Base-by-base conservation (phyloP, 164 flowering plant genomes). In the Tetrastigma voinierianum region DNA sequence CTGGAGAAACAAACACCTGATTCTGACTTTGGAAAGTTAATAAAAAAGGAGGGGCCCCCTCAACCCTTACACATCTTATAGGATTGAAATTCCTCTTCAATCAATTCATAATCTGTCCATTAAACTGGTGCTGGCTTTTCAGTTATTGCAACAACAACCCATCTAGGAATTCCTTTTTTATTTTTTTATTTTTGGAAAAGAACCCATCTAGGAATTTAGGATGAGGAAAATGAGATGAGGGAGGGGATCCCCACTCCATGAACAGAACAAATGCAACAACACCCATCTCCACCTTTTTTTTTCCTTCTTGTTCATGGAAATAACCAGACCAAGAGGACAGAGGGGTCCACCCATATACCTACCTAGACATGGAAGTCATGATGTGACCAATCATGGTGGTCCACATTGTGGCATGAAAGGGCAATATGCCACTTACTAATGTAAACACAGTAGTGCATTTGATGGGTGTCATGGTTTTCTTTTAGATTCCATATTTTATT, bases 331-430 rank as follows among this genome's bases (percentile, higher is more conserved):
- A 32, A 32, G 18, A 5, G 40, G 5, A 7, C 40, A 32, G 40
- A 10, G 59, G 67, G 59, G 67, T 52, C 59, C 67, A 52, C 58
- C 32, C n/a, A n/a, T n/a, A 46, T 8, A 3, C n/a, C n/a, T n/a
- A 61, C 52, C 11, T 32, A 43, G 23, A 49, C 66, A 47, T 46
- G 3, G 19, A 24, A 61, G 15, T 21, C 24, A 2, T 20, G 46
- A 20, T 13, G 46, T 40, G 52, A 49, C 52, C 52, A 49, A 49
- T 52, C 21, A 16, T 23, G 18, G 18, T 19, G 56, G 56, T 10
- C 23, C 56, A 52, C 56, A 17, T 52, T 17, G 56, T 52, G 24
- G 56, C 9, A 52, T 52, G 21, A 52, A 17, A 23, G 23, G 56
- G 21, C 56, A 52, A 5, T 7, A 20, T 32, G 40, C 40, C 40